phyloP scores from a whole-genome alignment of 345 rosid genomes.

The Gossypium sturtianum region DNA sequence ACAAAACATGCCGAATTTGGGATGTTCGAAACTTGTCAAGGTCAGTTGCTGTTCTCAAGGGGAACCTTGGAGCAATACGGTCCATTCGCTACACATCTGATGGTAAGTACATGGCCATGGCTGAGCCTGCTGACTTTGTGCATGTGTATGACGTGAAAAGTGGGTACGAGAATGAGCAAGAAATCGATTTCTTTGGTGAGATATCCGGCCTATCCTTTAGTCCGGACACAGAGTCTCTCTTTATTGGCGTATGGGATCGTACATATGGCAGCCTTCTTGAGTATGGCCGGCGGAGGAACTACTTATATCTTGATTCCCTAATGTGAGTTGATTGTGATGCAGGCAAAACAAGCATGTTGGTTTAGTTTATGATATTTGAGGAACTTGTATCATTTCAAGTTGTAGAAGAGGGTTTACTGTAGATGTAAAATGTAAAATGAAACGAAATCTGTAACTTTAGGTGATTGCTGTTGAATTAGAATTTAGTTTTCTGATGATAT shows the following conservation, averaged over 20 bases:
- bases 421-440: slow-evolving; percentile 15
- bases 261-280: slow-evolving; percentile 82
- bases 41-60: slow-evolving; percentile 59
- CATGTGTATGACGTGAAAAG: slow-evolving; percentile 57
- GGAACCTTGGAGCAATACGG: slow-evolving; percentile 69
- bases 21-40: slow-evolving; percentile 51
- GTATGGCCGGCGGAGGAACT: slow-evolving; percentile 62
- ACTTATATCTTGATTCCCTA: slow-evolving; percentile 57
- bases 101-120: slow-evolving; percentile 62
- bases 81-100: slow-evolving; percentile 63
- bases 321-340: slow-evolving; percentile 24
- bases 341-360: slow-evolving; percentile 14
- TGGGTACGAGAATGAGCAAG: slow-evolving; percentile 66
- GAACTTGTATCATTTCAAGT: neutral
- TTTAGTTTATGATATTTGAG: neutral
- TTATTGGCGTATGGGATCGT: slow-evolving; percentile 79
- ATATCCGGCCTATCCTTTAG: slow-evolving; percentile 77
- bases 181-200: slow-evolving; percentile 82
- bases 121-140: slow-evolving; percentile 86
- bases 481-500: neutral
- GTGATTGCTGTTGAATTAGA: slow-evolving; percentile 13
- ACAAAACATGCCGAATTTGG: slow-evolving; percentile 76
- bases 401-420: neutral
- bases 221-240: slow-evolving; percentile 73
- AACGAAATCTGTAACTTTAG: slow-evolving; percentile 17